A percentile compares a stretch with the other conserved stretches of the same genome.
Evolutionary conservation across 2,329 filamentous ascomycete species (phyloP).

Genomic region (Samsoniella hepiali): DNA sequence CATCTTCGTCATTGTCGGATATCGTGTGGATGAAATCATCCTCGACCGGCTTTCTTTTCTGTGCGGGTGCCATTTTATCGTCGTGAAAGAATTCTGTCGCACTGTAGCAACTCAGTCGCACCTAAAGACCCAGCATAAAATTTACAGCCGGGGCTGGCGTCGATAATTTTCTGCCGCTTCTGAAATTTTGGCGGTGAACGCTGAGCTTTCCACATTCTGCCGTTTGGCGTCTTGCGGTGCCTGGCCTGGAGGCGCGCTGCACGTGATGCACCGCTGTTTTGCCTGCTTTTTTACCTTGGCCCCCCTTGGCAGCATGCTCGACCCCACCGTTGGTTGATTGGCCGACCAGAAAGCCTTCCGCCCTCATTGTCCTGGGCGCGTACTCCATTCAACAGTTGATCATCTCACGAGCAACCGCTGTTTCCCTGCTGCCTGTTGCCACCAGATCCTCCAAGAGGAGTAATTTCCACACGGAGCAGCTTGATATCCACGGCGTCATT

Average conservation of each 20-base stretch:
- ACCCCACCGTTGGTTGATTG: conserved; percentile 31
- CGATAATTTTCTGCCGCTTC: conserved; percentile 31
- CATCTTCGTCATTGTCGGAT: conserved; percentile 54
- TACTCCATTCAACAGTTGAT: conserved; percentile 16
- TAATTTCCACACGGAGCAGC: neutral
- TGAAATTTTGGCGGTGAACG: conserved; percentile 33
- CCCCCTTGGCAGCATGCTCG: neutral
- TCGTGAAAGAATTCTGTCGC: neutral
- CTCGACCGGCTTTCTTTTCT: conserved; percentile 48
- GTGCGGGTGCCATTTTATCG: conserved; percentile 44
- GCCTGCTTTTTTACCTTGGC: neutral
- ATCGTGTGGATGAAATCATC: conserved; percentile 60
- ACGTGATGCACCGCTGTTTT: conserved; percentile 13
- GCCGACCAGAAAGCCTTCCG: conserved; percentile 16
- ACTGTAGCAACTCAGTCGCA: conserved; percentile 17
- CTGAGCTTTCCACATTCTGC: neutral
- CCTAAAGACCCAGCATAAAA: neutral
- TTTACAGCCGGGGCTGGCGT: neutral
- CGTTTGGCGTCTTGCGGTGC: neutral
- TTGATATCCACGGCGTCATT: conserved; percentile 4
- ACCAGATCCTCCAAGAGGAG: neutral
- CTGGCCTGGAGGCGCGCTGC: conserved; percentile 2
- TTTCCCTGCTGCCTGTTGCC: conserved; percentile 8
- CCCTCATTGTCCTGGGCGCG: conserved; percentile 3
- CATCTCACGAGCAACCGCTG: conserved; percentile 17